Conservation (phyloP, 2,329 filamentous ascomycete species). For the Aspergillus sp. region DNA sequence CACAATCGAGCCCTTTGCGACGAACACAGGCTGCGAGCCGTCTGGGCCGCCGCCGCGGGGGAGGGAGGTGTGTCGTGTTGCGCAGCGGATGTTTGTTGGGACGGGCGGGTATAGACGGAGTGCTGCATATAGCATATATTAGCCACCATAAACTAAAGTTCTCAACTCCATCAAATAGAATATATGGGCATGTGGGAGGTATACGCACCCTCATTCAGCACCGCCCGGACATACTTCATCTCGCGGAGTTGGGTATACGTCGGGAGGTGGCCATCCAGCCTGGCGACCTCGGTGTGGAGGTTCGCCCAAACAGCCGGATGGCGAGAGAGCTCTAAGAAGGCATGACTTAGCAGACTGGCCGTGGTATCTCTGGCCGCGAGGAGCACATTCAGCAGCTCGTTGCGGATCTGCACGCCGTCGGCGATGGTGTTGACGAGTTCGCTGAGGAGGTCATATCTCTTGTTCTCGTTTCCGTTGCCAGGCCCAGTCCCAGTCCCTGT, state of each 20-base stretch:
- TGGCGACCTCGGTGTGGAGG: neutral
- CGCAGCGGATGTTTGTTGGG: constrained; percentile 45
- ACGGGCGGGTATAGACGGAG: constrained; percentile 49
- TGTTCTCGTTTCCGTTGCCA: neutral
- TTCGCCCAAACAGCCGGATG: constrained; percentile 15
- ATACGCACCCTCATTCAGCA: constrained; percentile 25
- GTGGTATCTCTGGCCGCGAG: constrained; percentile 57
- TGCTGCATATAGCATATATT: constrained; percentile 33
- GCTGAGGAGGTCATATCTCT: constrained; percentile 50
- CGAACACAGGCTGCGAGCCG: constrained; percentile 58
- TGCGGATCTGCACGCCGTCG: constrained; percentile 49
- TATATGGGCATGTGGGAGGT: neutral
- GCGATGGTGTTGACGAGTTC: constrained; percentile 47
- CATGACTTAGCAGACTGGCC: constrained; percentile 45
- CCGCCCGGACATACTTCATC: constrained; percentile 40
- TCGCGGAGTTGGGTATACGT: constrained; percentile 15
- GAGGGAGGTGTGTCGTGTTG: constrained; percentile 43
- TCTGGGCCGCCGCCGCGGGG: constrained; percentile 62
- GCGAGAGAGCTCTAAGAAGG: constrained; percentile 19
- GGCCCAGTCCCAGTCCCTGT: too few relatives aligned
- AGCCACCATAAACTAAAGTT: neutral
- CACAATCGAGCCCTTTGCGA: constrained; percentile 66
- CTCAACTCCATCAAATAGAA: too few relatives aligned
- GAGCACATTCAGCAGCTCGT: constrained; percentile 52
- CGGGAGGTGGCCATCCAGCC: constrained; percentile 7